Percentiles rank a stretch among this genome's conserved stretches.
These are phyloP conservation scores for Anastatica hierochuntica DNA, from an alignment of 345 rosid species.

Conservation along the genomic window DNA sequence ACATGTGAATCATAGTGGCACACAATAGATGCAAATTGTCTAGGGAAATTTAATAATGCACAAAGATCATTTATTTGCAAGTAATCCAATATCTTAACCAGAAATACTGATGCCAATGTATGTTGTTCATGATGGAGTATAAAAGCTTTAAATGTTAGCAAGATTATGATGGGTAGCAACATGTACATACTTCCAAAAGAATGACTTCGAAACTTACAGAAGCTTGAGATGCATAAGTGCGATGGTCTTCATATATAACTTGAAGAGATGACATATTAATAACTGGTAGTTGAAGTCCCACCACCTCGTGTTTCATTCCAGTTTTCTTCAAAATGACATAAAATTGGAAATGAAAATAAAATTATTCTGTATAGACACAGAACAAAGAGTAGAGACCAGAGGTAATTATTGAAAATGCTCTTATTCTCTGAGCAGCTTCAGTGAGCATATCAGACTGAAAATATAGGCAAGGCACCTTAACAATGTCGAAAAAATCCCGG, in stretches of 20 bases:
- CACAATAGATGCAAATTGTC: constrained; percentile 6
- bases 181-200: constrained; percentile 1
- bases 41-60: constrained; percentile 1
- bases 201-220: constrained; percentile 53
- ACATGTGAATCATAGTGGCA: constrained; percentile 5
- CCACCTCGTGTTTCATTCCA: constrained; percentile 69
- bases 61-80: constrained; percentile 2
- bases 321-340: constrained; percentile 53
- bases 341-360: not conserved
- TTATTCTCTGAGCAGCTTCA: constrained; percentile 7
- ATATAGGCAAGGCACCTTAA: constrained; percentile 46
- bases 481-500: constrained; percentile 68
- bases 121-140: not conserved
- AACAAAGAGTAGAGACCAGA: constrained; percentile 6
- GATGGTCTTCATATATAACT: constrained; percentile 82
- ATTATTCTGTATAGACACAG: not conserved
- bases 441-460: not conserved
- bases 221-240: constrained; percentile 76
- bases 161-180: constrained; percentile 7
- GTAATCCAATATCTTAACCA: not conserved
- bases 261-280: constrained; percentile 68
- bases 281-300: constrained; percentile 69
- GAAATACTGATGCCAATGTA: not conserved
- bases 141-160: constrained; percentile 2
- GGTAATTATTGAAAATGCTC: not conserved